Evolutionary conservation across 306 rosid species (phyloP).

Genomic region (Clitoria ternatea): DNA sequence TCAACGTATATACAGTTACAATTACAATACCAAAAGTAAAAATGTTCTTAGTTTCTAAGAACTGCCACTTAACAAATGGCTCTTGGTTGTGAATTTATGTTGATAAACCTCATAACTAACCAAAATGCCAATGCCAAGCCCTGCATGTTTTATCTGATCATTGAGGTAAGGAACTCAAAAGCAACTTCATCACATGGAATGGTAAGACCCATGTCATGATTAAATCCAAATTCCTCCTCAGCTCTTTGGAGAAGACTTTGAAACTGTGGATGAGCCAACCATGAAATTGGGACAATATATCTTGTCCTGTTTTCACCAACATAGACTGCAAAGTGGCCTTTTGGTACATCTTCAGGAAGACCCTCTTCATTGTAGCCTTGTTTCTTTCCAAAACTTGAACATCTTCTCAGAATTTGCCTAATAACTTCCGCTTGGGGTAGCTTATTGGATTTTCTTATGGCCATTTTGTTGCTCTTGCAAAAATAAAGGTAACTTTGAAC

Average conservation of each 20-base stretch:
- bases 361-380: slow-evolving; percentile 38
- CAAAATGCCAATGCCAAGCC: neutral
- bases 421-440: slow-evolving; percentile 54
- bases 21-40: slow-evolving; percentile 9
- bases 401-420: slow-evolving; percentile 58
- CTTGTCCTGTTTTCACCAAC: slow-evolving; percentile 83
- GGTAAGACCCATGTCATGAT: slow-evolving; percentile 73
- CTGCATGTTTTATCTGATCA: slow-evolving; percentile 40
- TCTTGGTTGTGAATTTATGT: neutral
- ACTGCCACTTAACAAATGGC: slow-evolving; percentile 11
- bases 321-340: slow-evolving; percentile 83
- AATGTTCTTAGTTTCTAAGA: slow-evolving; percentile 2
- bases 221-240: slow-evolving; percentile 85
- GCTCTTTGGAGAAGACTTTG: slow-evolving; percentile 66
- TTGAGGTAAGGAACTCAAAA: slow-evolving; percentile 52
- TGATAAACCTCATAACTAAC: neutral
- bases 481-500: neutral
- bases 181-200: slow-evolving; percentile 79
- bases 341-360: slow-evolving; percentile 75
- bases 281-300: slow-evolving; percentile 69
- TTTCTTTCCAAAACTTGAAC: slow-evolving; percentile 74
- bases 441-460: slow-evolving; percentile 44
- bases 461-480: slow-evolving; percentile 33
- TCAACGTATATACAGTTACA: slow-evolving; percentile 17
- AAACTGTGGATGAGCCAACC: slow-evolving; percentile 69